These are phyloP conservation scores for Trichophyton rubrum DNA, from an alignment of 2,329 filamentous ascomycete species.

Conservation along the genomic window DNA sequence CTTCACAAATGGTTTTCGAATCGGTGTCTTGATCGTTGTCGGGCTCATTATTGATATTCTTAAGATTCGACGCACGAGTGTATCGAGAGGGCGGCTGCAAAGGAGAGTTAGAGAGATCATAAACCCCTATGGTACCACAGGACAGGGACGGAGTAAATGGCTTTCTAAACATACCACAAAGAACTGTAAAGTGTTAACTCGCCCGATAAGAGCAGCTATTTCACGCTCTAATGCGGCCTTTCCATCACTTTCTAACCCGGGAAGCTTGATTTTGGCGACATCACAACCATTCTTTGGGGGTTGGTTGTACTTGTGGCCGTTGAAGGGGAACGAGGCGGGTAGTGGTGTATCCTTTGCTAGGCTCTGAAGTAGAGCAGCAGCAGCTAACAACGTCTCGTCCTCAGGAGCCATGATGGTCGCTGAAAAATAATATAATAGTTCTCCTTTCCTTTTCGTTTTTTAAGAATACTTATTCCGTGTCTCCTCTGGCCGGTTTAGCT, in stretches of 20 bases:
- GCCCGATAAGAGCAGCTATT: constrained; percentile 61
- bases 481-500: neutral
- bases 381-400: constrained; percentile 38
- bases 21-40: constrained; percentile 16
- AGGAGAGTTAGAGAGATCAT: neutral
- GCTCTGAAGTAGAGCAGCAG: constrained; percentile 34
- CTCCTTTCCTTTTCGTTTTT: neutral
- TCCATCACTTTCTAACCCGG: constrained; percentile 60
- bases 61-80: constrained; percentile 26
- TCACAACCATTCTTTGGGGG: constrained; percentile 38
- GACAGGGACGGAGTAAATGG: neutral
- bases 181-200: constrained; percentile 72
- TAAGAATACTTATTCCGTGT: neutral
- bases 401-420: constrained; percentile 31
- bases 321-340: constrained; percentile 15
- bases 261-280: constrained; percentile 51
- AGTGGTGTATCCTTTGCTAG: constrained; percentile 33
- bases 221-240: constrained; percentile 75
- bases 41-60: constrained; percentile 20
- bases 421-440: neutral
- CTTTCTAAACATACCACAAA: constrained; percentile 44
- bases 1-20: constrained; percentile 9
- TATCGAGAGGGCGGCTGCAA: constrained; percentile 28
- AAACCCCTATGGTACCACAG: neutral
- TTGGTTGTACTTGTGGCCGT: constrained; percentile 18